These are phyloP conservation scores for Butyriboletus loyo DNA, from an alignment of 768 basidiomycete species.

Conservation along the genomic window DNA sequence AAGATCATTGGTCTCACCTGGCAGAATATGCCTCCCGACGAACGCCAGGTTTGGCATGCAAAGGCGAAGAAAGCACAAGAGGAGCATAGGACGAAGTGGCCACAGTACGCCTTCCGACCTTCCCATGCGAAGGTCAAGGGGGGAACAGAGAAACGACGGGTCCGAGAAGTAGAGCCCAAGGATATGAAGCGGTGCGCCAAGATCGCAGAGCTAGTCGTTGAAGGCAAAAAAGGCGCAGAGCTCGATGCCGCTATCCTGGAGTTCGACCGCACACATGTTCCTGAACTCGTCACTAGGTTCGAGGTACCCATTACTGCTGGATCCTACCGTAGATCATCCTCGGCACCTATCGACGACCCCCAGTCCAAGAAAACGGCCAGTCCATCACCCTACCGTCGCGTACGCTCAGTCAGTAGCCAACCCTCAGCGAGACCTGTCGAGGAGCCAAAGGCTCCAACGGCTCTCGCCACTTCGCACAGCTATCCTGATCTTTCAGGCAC, in stretches of 20 bases:
- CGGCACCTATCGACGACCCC: constrained; percentile 48
- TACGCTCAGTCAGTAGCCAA: constrained; percentile 26
- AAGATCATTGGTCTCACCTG: constrained; percentile 85
- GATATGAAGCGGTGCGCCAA: constrained; percentile 61
- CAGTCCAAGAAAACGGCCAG: constrained; percentile 32
- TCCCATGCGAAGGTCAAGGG: constrained; percentile 40
- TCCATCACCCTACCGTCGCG: constrained; percentile 16
- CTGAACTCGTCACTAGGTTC: constrained; percentile 67
- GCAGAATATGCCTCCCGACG: constrained; percentile 73
- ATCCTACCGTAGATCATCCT: constrained; percentile 66
- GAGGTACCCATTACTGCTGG: constrained; percentile 72
- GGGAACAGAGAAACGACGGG: constrained; percentile 32
- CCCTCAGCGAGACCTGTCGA: constrained; percentile 12
- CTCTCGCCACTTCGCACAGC: constrained; percentile 16
- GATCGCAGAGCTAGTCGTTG: constrained; percentile 63
- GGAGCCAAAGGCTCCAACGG: neutral
- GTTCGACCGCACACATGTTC: constrained; percentile 50
- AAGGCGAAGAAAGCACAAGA: constrained; percentile 72
- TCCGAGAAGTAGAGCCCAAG: constrained; percentile 42
- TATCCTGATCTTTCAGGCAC: constrained; percentile 32
- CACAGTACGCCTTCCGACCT: constrained; percentile 73
- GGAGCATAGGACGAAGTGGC: constrained; percentile 69
- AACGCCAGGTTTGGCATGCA: constrained; percentile 72
- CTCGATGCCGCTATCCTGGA: constrained; percentile 61
- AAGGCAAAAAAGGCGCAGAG: constrained; percentile 62